These are phyloP conservation scores for Aspergillus aculeatus DNA, from an alignment of 2,329 filamentous ascomycete species.

Conservation along the genomic window DNA sequence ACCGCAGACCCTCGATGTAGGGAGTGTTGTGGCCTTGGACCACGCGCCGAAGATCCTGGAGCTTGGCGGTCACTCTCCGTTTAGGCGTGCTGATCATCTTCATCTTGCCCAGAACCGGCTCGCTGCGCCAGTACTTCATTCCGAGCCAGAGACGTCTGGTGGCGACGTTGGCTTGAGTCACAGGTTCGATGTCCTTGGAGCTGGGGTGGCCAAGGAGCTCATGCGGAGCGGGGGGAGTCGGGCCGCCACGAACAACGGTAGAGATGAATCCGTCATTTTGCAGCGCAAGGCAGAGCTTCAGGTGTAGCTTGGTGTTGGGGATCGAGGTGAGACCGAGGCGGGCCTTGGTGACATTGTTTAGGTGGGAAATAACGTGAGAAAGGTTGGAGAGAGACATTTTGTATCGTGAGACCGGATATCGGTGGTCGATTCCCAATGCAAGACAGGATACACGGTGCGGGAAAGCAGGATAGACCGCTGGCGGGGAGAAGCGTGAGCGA, in stretches of 20 bases:
- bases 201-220: slow-evolving; percentile 54
- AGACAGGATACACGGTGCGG: not conserved
- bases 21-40: slow-evolving; percentile 66
- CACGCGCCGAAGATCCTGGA: slow-evolving; percentile 62
- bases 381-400: slow-evolving; percentile 73
- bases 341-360: slow-evolving; percentile 85
- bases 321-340: slow-evolving; percentile 81
- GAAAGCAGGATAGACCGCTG: not conserved
- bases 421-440: slow-evolving; percentile 17
- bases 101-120: slow-evolving; percentile 71
- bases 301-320: slow-evolving; percentile 76
- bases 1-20: slow-evolving; percentile 69
- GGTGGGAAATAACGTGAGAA: slow-evolving; percentile 79
- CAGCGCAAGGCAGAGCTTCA: slow-evolving; percentile 70
- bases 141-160: slow-evolving; percentile 79
- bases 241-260: slow-evolving; percentile 71
- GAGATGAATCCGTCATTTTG: slow-evolving; percentile 81
- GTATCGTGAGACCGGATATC: slow-evolving; percentile 11
- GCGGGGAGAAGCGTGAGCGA: slow-evolving; percentile 4
- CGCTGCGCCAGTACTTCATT: slow-evolving; percentile 83
- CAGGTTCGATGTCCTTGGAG: slow-evolving; percentile 48
- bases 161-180: slow-evolving; percentile 70
- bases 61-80: slow-evolving; percentile 65
- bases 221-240: slow-evolving; percentile 54
- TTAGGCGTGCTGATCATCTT: slow-evolving; percentile 70